Conservation (phyloP, 129 eudicot species). For the Kitagawia praeruptora region DNA sequence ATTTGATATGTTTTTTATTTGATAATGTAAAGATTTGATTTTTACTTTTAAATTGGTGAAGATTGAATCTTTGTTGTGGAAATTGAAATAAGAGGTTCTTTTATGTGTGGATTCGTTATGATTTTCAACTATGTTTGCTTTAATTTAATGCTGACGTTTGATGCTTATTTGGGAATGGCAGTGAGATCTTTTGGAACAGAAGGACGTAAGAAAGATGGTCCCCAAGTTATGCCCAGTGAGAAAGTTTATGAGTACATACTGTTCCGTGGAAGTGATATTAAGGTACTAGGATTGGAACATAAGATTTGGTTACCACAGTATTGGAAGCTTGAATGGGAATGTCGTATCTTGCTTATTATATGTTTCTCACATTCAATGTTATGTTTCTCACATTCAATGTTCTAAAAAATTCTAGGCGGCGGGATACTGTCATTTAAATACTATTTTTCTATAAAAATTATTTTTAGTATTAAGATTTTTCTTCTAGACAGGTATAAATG, state of each 20-base stretch:
- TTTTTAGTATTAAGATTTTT: too few relatives aligned
- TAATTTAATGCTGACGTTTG: not conserved
- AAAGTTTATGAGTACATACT: slow-evolving; percentile 81
- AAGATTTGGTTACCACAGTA: not conserved
- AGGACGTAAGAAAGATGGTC: slow-evolving; percentile 80
- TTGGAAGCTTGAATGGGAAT: not conserved
- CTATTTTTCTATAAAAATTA: too few relatives aligned
- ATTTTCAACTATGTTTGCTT: not conserved
- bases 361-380: not conserved
- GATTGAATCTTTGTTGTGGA: not conserved
- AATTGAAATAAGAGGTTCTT: not conserved
- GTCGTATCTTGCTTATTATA: not conserved
- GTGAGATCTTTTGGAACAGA: slow-evolving; percentile 92
- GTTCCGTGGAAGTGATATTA: slow-evolving; percentile 89
- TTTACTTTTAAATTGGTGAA: not conserved
- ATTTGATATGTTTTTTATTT: too few relatives aligned
- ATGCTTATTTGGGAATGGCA: slow-evolving; percentile 19
- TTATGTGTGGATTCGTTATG: not conserved
- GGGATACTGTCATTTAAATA: too few relatives aligned
- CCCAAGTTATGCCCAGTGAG: slow-evolving; percentile 75
- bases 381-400: not conserved
- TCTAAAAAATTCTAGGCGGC: too few relatives aligned
- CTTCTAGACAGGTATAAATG: too few relatives aligned
- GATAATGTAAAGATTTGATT: not conserved
- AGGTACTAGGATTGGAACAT: slow-evolving; percentile 30